Conservation (phyloP, 75 land plant species). For the Selaginella moellendorffii region DNA sequence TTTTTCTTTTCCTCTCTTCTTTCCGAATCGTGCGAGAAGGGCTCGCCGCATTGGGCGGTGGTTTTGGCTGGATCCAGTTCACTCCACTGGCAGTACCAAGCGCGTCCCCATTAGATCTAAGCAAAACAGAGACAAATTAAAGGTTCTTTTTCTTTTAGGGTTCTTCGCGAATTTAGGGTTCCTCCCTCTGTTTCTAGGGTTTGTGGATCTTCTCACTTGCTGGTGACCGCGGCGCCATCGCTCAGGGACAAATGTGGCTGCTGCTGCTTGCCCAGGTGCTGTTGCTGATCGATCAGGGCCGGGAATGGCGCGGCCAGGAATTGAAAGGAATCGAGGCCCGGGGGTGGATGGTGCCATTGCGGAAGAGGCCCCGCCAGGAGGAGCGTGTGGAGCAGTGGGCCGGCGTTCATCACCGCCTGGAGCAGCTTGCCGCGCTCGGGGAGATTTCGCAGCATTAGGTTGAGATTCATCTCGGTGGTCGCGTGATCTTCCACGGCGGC, state of each 20-base stretch:
- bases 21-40: too few species aligned
- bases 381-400: slow-evolving; percentile 78
- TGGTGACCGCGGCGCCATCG: too few species aligned
- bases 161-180: too few species aligned
- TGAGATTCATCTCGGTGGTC: slow-evolving; percentile 30
- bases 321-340: slow-evolving; percentile 5
- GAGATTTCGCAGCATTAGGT: slow-evolving; percentile 35
- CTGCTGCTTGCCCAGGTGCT: not conserved
- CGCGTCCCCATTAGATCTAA: too few species aligned
- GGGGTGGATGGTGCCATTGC: slow-evolving; percentile 74
- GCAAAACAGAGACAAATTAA: too few species aligned
- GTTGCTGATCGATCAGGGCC: not conserved
- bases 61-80: too few species aligned
- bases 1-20: too few species aligned
- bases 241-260: not conserved
- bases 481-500: slow-evolving; percentile 25
- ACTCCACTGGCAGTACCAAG: too few species aligned
- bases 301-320: not conserved
- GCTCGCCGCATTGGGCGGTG: too few species aligned
- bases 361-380: slow-evolving; percentile 71
- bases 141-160: too few species aligned
- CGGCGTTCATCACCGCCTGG: slow-evolving; percentile 70
- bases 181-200: too few species aligned
- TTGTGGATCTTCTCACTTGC: too few species aligned
- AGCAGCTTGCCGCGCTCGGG: slow-evolving; percentile 77